phyloP scores from a whole-genome alignment of 306 rosid genomes.

The Acacia melanoxylon region DNA sequence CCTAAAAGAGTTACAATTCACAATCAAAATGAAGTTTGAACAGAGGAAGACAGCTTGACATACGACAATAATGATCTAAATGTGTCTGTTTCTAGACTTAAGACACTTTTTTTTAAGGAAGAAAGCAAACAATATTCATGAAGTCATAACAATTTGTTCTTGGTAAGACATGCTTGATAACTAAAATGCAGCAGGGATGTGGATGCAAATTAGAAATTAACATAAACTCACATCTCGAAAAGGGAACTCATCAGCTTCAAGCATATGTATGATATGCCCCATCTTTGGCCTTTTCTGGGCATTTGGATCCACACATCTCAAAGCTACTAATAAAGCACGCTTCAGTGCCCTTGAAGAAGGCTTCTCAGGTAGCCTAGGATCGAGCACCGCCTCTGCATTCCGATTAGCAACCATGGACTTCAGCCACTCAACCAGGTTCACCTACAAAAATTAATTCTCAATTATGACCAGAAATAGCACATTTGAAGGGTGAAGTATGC shows the following conservation, averaged over 20 bases:
- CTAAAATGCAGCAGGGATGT: background rate
- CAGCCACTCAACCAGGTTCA: constrained; percentile 74
- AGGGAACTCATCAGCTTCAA: constrained; percentile 72
- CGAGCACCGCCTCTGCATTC: constrained; percentile 68
- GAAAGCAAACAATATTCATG: background rate
- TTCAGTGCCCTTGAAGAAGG: constrained; percentile 74
- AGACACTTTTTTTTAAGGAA: background rate
- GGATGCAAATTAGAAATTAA: background rate
- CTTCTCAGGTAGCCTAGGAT: constrained; percentile 62
- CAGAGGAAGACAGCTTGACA: background rate
- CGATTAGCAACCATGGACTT: constrained; percentile 74
- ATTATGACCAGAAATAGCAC: background rate
- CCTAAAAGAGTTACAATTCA: background rate
- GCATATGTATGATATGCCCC: constrained; percentile 75
- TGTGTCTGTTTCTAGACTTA: background rate
- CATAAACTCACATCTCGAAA: constrained; percentile 18
- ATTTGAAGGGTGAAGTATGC: background rate
- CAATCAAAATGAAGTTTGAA: background rate
- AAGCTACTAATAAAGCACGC: constrained; percentile 66
- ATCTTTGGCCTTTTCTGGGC: constrained; percentile 75
- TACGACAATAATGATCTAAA: background rate
- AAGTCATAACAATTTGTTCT: background rate
- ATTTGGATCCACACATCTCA: constrained; percentile 75
- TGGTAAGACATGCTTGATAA: background rate
- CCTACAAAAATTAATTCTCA: constrained; percentile 36